These are phyloP conservation scores for Polychaeton citri DNA, from an alignment of 2,329 filamentous ascomycete species.

Conservation along the genomic window DNA sequence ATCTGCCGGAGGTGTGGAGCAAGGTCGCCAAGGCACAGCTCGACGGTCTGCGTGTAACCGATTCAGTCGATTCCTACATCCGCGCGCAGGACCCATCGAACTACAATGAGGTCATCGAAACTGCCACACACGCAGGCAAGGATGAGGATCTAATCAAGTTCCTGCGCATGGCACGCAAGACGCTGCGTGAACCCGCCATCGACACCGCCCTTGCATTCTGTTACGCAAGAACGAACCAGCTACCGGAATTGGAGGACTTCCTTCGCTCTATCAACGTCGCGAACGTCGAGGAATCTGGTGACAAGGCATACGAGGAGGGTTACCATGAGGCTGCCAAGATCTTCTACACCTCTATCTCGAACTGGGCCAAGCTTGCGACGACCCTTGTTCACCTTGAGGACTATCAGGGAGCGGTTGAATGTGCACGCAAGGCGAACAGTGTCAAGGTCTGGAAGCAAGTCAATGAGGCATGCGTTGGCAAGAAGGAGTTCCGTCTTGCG, in stretches of 20 bases:
- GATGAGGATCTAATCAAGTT: conserved; percentile 96
- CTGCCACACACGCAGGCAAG: conserved; percentile 87
- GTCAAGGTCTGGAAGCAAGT: conserved; percentile 99
- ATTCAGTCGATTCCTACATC: conserved; percentile 95
- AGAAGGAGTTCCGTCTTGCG: conserved; percentile 97
- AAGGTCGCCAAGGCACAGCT: conserved; percentile 96
- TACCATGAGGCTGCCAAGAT: conserved; percentile 96
- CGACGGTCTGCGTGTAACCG: conserved; percentile 81
- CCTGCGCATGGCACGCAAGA: conserved; percentile 94
- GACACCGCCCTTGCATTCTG: conserved; percentile 91
- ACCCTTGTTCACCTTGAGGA: conserved; percentile 94
- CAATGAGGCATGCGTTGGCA: conserved; percentile 85
- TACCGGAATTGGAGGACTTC: conserved; percentile 92
- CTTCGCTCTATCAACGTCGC: conserved; percentile 85
- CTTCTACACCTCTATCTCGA: conserved; percentile 95
- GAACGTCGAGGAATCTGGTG: conserved; percentile 89
- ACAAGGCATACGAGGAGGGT: conserved; percentile 93
- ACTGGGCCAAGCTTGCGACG: conserved; percentile 98
- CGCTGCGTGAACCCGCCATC: conserved; percentile 79
- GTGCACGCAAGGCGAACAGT: conserved; percentile 95
- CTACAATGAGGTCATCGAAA: conserved; percentile 92
- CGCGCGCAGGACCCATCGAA: conserved; percentile 87
- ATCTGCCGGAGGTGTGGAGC: conserved; percentile 93
- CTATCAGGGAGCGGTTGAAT: conserved; percentile 95
- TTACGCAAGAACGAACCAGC: conserved; percentile 81